phyloP scores from a whole-genome alignment of 139 green algal genomes.

The Volvox reticuliferus region DNA sequence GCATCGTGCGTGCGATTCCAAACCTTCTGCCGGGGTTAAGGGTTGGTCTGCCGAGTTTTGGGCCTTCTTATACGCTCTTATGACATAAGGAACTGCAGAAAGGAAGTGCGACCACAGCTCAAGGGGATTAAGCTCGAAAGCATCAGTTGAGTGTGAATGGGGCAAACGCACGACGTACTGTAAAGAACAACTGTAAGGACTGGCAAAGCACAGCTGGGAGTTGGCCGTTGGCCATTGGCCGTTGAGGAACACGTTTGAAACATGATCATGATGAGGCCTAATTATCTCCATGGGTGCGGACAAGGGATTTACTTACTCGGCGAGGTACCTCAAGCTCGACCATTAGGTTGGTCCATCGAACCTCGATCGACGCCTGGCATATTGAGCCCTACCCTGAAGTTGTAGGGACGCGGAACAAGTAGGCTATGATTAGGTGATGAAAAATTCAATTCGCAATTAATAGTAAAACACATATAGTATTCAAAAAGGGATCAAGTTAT shows the following conservation, averaged over 20 bases:
- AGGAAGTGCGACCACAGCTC: too few species aligned
- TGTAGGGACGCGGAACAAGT: not conserved
- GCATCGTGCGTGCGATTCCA: too few species aligned
- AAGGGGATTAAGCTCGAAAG: too few species aligned
- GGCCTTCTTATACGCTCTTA: too few species aligned
- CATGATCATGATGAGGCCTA: not conserved
- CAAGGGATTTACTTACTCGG: not conserved
- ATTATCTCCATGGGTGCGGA: too few species aligned
- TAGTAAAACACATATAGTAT: not conserved
- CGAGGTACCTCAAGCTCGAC: not conserved
- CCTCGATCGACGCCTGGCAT: constrained; percentile 20
- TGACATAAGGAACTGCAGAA: too few species aligned
- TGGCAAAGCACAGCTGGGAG: not conserved
- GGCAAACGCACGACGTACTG: not conserved
- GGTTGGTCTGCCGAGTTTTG: too few species aligned
- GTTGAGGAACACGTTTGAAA: not conserved
- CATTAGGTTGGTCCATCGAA: constrained; percentile 25
- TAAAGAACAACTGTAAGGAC: not conserved
- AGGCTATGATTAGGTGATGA: not conserved
- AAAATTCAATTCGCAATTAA: not conserved
- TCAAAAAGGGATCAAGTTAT: not conserved
- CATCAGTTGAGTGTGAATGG: not conserved
- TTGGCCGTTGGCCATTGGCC: not conserved
- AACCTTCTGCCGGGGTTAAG: too few species aligned
- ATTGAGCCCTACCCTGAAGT: constrained; percentile 4